Evolutionary conservation across 106 monocot genomes (phyloP).

Genomic region (Phalaenopsis equestris): DNA sequence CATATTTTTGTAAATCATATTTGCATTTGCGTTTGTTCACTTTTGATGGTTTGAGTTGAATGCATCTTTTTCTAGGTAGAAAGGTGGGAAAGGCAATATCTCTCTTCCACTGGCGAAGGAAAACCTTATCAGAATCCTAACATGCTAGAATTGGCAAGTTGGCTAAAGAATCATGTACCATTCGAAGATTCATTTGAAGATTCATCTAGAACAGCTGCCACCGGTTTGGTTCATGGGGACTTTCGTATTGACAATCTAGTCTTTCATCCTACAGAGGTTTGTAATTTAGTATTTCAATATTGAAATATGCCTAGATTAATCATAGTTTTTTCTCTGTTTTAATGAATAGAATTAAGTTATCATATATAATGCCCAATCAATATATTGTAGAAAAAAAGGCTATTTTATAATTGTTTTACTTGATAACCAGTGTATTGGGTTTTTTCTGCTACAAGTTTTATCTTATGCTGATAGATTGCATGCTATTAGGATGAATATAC

Average conservation of each 20-base stretch:
- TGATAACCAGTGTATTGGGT: neutral
- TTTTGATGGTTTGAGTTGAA: neutral
- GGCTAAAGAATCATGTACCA: slow-evolving; percentile 79
- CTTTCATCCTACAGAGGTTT: slow-evolving; percentile 73
- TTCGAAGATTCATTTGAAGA: slow-evolving; percentile 80
- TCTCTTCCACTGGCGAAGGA: slow-evolving; percentile 79
- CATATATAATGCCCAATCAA: neutral
- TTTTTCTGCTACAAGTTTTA: neutral
- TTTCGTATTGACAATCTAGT: slow-evolving; percentile 92
- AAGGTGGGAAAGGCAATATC: slow-evolving; percentile 92
- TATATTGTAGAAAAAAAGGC: neutral
- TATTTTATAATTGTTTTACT: neutral
- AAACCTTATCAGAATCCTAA: slow-evolving; percentile 59
- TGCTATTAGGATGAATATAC: neutral
- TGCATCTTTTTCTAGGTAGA: slow-evolving; percentile 28
- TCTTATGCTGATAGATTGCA: neutral
- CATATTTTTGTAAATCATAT: neutral
- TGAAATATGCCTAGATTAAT: neutral
- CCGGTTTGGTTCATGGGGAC: slow-evolving; percentile 97
- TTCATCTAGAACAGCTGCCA: slow-evolving; percentile 39
- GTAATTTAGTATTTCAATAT: neutral
- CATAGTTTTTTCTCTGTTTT: neutral
- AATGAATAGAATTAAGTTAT: neutral
- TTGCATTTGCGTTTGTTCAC: neutral
- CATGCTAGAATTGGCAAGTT: slow-evolving; percentile 80